Percentiles rank a stretch among this genome's conserved stretches.
Evolutionary conservation across 768 basidiomycete species (phyloP).

Genomic region (Symmetrospora coprosmae): DNA sequence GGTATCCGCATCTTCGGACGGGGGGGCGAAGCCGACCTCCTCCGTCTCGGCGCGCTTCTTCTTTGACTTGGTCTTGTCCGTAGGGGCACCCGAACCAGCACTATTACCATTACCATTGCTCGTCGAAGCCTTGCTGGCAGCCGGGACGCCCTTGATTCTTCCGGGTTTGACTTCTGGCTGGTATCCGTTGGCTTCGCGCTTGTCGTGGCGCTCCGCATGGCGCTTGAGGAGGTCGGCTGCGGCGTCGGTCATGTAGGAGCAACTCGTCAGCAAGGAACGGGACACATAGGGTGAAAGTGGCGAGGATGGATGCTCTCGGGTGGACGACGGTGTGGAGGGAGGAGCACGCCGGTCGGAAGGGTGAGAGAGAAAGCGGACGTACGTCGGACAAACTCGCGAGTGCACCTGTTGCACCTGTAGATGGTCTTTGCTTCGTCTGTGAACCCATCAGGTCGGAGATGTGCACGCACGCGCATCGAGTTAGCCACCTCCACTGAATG

Average conservation of each 20-base stretch:
- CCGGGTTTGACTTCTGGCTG: neutral
- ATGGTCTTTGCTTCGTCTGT: constrained; percentile 12
- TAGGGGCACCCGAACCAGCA: no score
- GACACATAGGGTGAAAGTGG: no score
- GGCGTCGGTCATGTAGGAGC: constrained; percentile 28
- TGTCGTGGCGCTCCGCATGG: constrained; percentile 29
- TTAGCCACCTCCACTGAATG: neutral
- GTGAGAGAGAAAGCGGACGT: neutral
- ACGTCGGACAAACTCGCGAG: constrained; percentile 12
- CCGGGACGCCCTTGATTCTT: constrained; percentile 6
- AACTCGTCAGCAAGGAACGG: no score
- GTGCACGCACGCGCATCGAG: neutral
- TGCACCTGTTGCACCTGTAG: constrained; percentile 5
- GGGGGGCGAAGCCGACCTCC: no score
- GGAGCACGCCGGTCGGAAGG: no score
- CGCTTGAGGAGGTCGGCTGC: constrained; percentile 28
- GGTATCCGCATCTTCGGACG: no score
- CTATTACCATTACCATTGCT: neutral
- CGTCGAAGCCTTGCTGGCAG: neutral
- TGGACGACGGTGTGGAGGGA: no score
- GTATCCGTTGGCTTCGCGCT: constrained; percentile 28
- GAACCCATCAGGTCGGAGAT: neutral
- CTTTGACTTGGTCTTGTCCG: no score
- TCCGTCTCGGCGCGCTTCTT: no score
- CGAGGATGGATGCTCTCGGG: no score